These are phyloP conservation scores for Ophiostoma pallidulum DNA, from an alignment of 2,329 filamentous ascomycete genomes.

Conservation along the genomic window DNA sequence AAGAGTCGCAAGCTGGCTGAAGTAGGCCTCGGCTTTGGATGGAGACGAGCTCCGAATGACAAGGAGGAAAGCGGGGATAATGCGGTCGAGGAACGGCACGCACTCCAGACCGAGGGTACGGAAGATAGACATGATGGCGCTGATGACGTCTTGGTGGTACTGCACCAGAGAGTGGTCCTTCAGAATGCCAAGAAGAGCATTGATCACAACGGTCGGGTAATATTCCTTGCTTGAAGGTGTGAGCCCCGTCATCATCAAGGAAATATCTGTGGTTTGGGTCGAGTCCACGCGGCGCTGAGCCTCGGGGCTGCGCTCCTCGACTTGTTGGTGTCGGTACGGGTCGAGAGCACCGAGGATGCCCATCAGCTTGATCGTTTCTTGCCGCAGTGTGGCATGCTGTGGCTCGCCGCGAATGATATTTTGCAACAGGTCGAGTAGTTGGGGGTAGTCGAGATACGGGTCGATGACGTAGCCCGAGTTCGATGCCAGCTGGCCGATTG, in stretches of 20 bases:
- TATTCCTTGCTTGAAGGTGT: constrained; percentile 98
- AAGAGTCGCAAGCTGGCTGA: constrained; percentile 87
- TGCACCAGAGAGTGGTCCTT: constrained; percentile 83
- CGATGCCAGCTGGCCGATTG: constrained; percentile 83
- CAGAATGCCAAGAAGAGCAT: constrained; percentile 82
- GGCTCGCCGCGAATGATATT: constrained; percentile 87
- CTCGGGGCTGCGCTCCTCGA: constrained; percentile 81
- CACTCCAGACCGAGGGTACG: constrained; percentile 93
- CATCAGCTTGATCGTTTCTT: constrained; percentile 93
- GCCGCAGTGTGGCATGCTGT: constrained; percentile 71
- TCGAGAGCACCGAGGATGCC: constrained; percentile 91
- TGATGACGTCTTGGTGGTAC: constrained; percentile 88
- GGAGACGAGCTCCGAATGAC: constrained; percentile 77
- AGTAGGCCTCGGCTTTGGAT: constrained; percentile 83
- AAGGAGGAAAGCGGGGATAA: constrained; percentile 84
- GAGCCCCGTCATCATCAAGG: constrained; percentile 93
- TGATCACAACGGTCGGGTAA: constrained; percentile 95
- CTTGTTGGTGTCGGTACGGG: constrained; percentile 89
- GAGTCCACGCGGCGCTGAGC: constrained; percentile 57
- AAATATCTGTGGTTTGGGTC: constrained; percentile 76
- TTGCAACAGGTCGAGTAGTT: constrained; percentile 84
- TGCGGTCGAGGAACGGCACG: constrained; percentile 85
- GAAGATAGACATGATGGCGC: constrained; percentile 98
- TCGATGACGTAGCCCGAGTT: constrained; percentile 97
- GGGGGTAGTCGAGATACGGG: constrained; percentile 89